These are phyloP conservation scores for Colletotrichum camelliae DNA, from an alignment of 2,329 filamentous ascomycete genomes.

Conservation along the genomic window DNA sequence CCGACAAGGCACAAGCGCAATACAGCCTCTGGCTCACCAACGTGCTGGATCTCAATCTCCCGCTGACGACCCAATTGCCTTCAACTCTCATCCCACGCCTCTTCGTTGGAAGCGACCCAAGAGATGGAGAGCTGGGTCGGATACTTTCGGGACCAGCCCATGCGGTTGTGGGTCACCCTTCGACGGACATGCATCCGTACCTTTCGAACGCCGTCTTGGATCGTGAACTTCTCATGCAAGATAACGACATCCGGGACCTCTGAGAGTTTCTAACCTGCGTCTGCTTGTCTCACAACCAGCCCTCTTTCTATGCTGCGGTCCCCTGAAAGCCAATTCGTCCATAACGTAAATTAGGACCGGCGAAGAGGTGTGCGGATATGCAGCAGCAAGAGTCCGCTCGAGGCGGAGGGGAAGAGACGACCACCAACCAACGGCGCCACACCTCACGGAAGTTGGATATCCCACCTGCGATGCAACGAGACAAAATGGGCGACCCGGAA, in stretches of 20 bases:
- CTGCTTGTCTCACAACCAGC: background rate
- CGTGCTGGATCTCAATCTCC: background rate
- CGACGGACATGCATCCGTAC: background rate
- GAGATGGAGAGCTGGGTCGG: background rate
- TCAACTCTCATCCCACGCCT: background rate
- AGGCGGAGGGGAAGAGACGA: background rate
- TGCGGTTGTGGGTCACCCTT: background rate
- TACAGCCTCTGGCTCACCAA: background rate
- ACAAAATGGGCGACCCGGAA: background rate
- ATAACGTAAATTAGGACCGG: background rate
- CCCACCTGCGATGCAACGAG: background rate
- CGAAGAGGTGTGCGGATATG: background rate
- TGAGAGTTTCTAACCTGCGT: background rate
- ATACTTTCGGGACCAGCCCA: constrained; percentile 15
- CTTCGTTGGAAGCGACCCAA: background rate
- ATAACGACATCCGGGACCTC: constrained; percentile 14
- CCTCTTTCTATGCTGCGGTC: background rate
- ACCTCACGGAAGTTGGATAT: background rate
- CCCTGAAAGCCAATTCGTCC: background rate
- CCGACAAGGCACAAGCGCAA: background rate
- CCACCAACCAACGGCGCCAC: background rate
- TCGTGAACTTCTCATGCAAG: constrained; percentile 2
- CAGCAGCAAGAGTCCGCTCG: background rate
- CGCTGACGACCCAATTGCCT: background rate
- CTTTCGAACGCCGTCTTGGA: background rate